Conservation (phyloP, 495 filamentous ascomycete genomes). For the Astrothelium subdiscretum region DNA sequence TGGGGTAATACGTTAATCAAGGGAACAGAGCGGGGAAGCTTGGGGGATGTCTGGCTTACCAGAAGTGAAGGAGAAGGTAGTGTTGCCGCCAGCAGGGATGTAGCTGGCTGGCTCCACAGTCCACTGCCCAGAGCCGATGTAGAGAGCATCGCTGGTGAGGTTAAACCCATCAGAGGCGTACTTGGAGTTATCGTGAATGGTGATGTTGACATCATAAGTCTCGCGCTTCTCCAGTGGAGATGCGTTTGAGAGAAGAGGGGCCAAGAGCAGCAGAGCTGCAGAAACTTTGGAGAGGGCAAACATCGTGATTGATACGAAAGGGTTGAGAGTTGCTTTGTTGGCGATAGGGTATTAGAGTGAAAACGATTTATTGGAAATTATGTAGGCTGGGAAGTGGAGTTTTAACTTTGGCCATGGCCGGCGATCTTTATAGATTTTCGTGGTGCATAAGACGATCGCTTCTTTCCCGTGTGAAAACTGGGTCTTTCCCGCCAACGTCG, state of each 20-base stretch:
- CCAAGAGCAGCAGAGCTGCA: not conserved
- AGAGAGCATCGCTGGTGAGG: not conserved
- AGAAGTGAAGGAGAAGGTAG: not conserved
- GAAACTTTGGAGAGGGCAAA: not conserved
- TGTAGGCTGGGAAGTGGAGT: not conserved
- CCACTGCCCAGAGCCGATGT: not conserved
- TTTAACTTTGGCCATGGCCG: not conserved
- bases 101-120: not conserved
- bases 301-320: not conserved
- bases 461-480: not conserved
- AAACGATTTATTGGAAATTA: too few species aligned
- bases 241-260: not conserved
- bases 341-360: too few species aligned
- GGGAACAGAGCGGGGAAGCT: not conserved
- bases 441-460: not conserved
- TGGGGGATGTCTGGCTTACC: not conserved
- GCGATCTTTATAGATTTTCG: conserved; percentile 3
- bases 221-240: not conserved
- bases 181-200: not conserved
- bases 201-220: not conserved
- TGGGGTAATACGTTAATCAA: not conserved
- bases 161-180: not conserved
- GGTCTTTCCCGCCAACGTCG: not conserved
- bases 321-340: not conserved
- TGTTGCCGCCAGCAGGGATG: conserved; percentile 2